Base-by-base conservation (phyloP, 306 rosid genomes). In the Cyamopsis tetragonoloba region DNA sequence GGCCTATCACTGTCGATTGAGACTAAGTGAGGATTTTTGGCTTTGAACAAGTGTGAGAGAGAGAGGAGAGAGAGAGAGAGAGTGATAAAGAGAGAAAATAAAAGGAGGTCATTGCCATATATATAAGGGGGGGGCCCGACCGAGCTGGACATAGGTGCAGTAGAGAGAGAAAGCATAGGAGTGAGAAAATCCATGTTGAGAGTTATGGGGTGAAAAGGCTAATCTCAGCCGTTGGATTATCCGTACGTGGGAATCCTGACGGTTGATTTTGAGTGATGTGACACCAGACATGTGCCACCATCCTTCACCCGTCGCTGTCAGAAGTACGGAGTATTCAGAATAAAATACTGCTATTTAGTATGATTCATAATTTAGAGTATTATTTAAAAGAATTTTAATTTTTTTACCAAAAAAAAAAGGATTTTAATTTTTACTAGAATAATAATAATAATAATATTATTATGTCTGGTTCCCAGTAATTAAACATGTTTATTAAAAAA, bases 221-320 rank as follows among this genome's bases (percentile, higher is more conserved):
- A 17, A 82, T 80, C 74, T 39, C 3, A 9, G 1, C 87, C 96
- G 83, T 82, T 60, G 22, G 59, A 7, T 38, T 0, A 2, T 74
- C 84, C 96, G 91, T 88, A 88, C 84, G 0, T 38, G 6, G 0
- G 1, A 11, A 82, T 84, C 80, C 6, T 0, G 7, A 64, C 75
- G 82, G 82, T 82, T 56, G 0, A n/a, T 35, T 28, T 13, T 0
- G 5, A 54, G 4, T 77, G 97, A 91, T 88, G 76, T 88, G 97
- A 91, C 92, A 86, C 82, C 56, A 79, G 70, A 91, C 92, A 91
- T 91, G 97, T 86, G 97, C 88, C 85, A 84, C 97, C 92, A 88
- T 82, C 85, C 92, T 78, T 82, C 87, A 86, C 86, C 73, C 89
- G 96, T 86, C 91, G 60, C 81, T 91, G 92, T 86, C 96, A 73